Evolutionary conservation across 169 alveolate species (phyloP).

Genomic region (Plasmodium relictum): DNA sequence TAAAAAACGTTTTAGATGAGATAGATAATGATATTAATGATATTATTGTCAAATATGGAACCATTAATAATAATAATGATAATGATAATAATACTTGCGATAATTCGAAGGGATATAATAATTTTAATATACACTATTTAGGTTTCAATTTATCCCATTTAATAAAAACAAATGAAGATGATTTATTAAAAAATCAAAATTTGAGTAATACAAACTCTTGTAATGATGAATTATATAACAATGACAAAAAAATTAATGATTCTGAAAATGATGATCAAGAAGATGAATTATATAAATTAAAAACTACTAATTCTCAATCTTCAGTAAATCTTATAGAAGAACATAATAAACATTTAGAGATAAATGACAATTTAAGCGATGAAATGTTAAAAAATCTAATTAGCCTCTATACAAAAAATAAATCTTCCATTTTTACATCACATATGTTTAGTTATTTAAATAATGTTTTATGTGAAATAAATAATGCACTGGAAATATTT

Average conservation of each 20-base stretch:
- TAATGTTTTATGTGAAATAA: slow-evolving; percentile 69
- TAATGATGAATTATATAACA: neutral
- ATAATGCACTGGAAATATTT: slow-evolving; percentile 63
- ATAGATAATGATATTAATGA: slow-evolving; percentile 24
- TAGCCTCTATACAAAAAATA: slow-evolving; percentile 61
- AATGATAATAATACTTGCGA: neutral
- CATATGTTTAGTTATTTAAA: slow-evolving; percentile 66
- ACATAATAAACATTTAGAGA: slow-evolving; percentile 11
- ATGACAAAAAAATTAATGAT: neutral
- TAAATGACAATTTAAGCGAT: slow-evolving; percentile 60
- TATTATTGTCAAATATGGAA: slow-evolving; percentile 10
- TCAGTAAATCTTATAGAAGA: slow-evolving; percentile 8
- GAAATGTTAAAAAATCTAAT: slow-evolving; percentile 70
- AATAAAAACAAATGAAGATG: slow-evolving; percentile 62
- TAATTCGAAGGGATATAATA: slow-evolving; percentile 27
- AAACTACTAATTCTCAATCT: neutral
- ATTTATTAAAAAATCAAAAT: slow-evolving; percentile 12
- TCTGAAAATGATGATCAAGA: neutral
- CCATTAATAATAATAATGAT: neutral
- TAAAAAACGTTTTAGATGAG: slow-evolving; percentile 9
- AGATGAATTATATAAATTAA: slow-evolving; percentile 2
- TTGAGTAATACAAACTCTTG: neutral
- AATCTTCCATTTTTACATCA: slow-evolving; percentile 73
- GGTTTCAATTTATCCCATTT: slow-evolving; percentile 69
- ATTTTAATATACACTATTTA: slow-evolving; percentile 55